Evolutionary conservation across 306 rosid species (phyloP), one percentile per base, ranked within the genome.

Genomic region (Vicia sativa): DNA sequence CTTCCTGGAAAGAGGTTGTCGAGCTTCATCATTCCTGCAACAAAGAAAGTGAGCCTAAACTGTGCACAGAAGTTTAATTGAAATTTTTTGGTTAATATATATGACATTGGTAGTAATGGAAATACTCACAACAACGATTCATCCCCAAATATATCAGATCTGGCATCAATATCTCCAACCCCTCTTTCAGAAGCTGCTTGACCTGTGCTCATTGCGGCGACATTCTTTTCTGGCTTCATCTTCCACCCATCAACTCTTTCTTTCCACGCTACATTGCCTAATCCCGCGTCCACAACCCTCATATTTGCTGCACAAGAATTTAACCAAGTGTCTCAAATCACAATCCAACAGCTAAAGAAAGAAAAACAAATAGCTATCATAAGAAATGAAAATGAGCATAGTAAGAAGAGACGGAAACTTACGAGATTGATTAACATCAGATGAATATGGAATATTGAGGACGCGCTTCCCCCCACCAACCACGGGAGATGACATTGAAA

Each of bases 171-270:
- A 83, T 93, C 97, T 55, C 87, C 96, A 52, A 62, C 91, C 26
- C 96, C 98, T 76, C 97, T 86, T 65, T 90, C 97, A 26, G 96
- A 90, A 77, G 80, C 78, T 54, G 96, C 89, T 62, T 84, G 96
- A 44, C 95, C 87, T 2, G 88, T 79, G 85, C 96, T 93, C 98
- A 90, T 86, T 42, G 96, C 91, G 68, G 78, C 82, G 74, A 72
- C 89, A 72, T 83, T 90, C 75, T 85, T 93, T 26, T 93, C 98
- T 67, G 90, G 89, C 82, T 87, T 93, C 96, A 93, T 87, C 86
- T 93, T 93, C 98, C 98, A 93, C 6, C 98, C 97, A 64, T 90
- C 98, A 73, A 93, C 96, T 78, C 98, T 85, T 87, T 93, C 98
- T 83, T 85, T 93, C 98, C 98, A 93, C 1, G 96, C 98, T 57